A percentile compares a stretch with the other conserved stretches of the same genome.
Conservation (phyloP, 2,329 filamentous ascomycete genomes). For the Eutypa lata region DNA sequence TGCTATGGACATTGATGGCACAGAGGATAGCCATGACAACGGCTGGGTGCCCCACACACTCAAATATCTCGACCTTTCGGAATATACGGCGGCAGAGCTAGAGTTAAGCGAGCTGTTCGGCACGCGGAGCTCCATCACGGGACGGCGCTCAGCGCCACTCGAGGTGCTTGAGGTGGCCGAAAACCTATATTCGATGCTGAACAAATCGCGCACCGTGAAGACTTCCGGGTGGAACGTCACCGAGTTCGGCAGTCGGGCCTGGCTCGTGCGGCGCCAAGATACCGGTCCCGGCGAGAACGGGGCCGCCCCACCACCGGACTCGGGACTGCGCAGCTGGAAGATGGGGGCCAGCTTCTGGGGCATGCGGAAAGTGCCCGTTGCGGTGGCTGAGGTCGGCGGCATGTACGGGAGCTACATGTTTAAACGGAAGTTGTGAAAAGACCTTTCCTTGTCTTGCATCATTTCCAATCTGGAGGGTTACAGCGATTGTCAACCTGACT, state of each 20-base stretch:
- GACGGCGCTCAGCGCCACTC: conserved; percentile 60
- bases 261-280: conserved; percentile 53
- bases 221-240: conserved; percentile 67
- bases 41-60: conserved; percentile 57
- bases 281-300: conserved; percentile 30
- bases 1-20: conserved; percentile 22
- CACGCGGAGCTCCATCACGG: conserved; percentile 54
- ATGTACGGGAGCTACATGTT: conserved; percentile 80
- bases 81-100: conserved; percentile 62
- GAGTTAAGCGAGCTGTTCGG: conserved; percentile 53
- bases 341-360: conserved; percentile 84
- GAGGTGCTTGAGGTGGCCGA: conserved; percentile 74
- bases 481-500: too few relatives aligned
- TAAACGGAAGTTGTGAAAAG: conserved; percentile 53
- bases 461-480: too few relatives aligned
- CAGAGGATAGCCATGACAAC: conserved; percentile 26
- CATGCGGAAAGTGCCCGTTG: conserved; percentile 89
- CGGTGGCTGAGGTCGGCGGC: conserved; percentile 84
- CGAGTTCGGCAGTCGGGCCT: conserved; percentile 62
- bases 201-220: conserved; percentile 59
- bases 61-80: conserved; percentile 74
- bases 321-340: conserved; percentile 69
- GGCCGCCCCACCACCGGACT: conserved; percentile 40
- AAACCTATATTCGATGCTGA: conserved; percentile 62
- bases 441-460: background rate